phyloP scores from a whole-genome alignment of 2,329 filamentous ascomycete genomes.

The Akanthomyces uredinophilus region DNA sequence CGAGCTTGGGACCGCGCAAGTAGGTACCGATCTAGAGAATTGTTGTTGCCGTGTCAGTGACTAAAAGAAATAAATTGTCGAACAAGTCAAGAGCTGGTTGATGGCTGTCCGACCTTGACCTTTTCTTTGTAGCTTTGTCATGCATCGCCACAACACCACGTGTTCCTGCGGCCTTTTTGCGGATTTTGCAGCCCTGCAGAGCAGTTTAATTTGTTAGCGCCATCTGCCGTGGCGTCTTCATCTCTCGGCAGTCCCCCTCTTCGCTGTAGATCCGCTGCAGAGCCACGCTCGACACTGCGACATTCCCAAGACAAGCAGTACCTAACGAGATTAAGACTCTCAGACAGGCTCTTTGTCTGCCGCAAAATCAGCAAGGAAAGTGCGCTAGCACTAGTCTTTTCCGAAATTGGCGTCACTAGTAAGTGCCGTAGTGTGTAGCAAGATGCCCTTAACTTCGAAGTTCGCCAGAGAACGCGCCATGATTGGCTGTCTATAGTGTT shows the following conservation, averaged over 20 bases:
- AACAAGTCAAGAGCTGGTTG: neutral
- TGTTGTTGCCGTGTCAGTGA: neutral
- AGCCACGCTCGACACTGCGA: too few relatives aligned
- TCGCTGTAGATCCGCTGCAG: neutral
- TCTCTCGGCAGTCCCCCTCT: neutral
- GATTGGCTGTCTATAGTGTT: too few relatives aligned
- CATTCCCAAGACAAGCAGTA: too few relatives aligned
- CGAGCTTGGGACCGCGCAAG: neutral
- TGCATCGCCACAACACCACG: neutral
- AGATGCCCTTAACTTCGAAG: too few relatives aligned
- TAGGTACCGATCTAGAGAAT: neutral
- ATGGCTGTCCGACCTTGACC: neutral
- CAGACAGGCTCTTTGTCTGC: too few relatives aligned
- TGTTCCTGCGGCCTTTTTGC: slow-evolving; percentile 10
- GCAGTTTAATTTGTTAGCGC: neutral
- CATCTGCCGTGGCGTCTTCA: neutral
- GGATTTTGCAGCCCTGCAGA: neutral
- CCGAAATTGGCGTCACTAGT: too few relatives aligned
- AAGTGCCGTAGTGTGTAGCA: too few relatives aligned
- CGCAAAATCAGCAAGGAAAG: too few relatives aligned
- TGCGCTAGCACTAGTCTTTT: too few relatives aligned
- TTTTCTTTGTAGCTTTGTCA: slow-evolving; percentile 5
- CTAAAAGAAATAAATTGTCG: neutral
- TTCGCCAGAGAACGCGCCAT: too few relatives aligned
- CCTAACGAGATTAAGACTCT: too few relatives aligned